phyloP scores from a whole-genome alignment of 129 eudicot genomes.

The Flaveria linearis region DNA sequence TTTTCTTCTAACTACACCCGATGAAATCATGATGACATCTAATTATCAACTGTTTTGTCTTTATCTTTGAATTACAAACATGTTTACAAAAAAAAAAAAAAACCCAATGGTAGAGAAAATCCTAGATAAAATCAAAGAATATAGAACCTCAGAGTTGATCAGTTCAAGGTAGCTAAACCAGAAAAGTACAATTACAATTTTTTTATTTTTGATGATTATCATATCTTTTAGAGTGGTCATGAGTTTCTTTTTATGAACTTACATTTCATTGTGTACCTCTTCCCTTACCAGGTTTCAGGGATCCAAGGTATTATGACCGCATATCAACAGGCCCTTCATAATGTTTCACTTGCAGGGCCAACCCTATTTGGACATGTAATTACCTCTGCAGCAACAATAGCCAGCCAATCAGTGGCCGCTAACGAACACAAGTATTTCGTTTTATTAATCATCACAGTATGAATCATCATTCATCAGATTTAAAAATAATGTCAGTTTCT shows the following conservation, averaged over 20 bases:
- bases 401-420: constrained; percentile 65
- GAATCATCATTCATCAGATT: constrained; percentile 19
- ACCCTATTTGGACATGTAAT: constrained; percentile 88
- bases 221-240: background rate
- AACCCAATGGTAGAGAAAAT: no score
- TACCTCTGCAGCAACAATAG: constrained; percentile 73
- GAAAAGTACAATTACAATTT: no score
- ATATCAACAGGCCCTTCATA: constrained; percentile 72
- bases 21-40: no score
- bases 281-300: constrained; percentile 68
- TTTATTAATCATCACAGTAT: constrained; percentile 86
- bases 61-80: background rate
- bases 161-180: no score
- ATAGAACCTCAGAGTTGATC: no score
- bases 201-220: background rate
- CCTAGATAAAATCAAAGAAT: no score
- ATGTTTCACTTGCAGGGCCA: constrained; percentile 95
- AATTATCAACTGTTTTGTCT: no score
- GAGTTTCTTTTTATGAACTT: background rate
- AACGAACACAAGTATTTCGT: constrained; percentile 73
- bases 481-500: background rate
- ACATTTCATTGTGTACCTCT: constrained; percentile 6
- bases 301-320: constrained; percentile 84
- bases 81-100: no score
- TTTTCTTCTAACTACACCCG: background rate